Evolutionary conservation across 2,329 filamentous ascomycete genomes (phyloP), one percentile per base, ranked within the genome.

Genomic region (Stachybotrys echinatus): DNA sequence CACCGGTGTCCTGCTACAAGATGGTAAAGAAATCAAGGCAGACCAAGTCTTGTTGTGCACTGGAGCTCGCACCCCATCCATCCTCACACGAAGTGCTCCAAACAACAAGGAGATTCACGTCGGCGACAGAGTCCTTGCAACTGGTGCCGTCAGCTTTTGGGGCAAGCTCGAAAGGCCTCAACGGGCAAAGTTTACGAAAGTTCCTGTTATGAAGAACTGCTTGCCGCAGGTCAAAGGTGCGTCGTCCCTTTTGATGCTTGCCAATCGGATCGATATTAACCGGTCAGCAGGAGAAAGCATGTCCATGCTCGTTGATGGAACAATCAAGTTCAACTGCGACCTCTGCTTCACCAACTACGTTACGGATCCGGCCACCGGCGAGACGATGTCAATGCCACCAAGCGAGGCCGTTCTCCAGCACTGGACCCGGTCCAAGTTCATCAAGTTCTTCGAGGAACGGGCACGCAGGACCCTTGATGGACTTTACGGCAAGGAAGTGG

Each of bases 261-360:
- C 39, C 10, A 17, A 8, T 18, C 18, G 39, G 19, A 7, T 42
- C 18, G 27, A 38, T 37, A 45, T 48, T 49, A 50, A 55, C 55
- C 38, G 3, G 34, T 12, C 12, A 45, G 44, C 55, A 72, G 69
- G 69, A 20, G 70, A 73, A 56, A 66, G 68, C 46, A 72, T 73
- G 68, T 72, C 68, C 7, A 72, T 71, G 14, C 75, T 76, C 8
- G 55, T 62, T 4, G 67, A 75, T 27, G 74, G 76, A 2, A 67
- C 77, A 2, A 70, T 85, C 51, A 85, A 85, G 61, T 82, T 83
- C 66, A 84, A 81, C 51, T 81, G 80, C 58, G 73, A 82, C 46
- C 72, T 75, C 19, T 81, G 79, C 49, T 79, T 84, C 58, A 79
- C 73, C 39, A 83, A 84, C 58, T 77, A 72, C 6, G 61, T 72